Conservation (phyloP, 2,329 filamentous ascomycete species). For the Hysterium pulicare region DNA sequence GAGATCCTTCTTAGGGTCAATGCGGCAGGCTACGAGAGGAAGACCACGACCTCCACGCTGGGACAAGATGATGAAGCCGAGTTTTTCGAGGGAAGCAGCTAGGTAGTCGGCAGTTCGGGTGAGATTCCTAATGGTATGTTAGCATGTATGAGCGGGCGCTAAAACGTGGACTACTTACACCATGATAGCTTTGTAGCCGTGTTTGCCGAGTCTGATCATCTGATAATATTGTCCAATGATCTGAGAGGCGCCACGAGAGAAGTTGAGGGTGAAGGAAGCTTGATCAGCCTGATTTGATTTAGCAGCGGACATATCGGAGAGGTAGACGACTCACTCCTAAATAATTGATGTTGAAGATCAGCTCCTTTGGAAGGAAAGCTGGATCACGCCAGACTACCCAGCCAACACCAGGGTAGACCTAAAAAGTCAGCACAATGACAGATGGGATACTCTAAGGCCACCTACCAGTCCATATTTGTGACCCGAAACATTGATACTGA, state of each 20-base stretch:
- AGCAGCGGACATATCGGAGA: too few species aligned
- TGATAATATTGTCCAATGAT: conserved; percentile 98
- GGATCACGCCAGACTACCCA: conserved; percentile 88
- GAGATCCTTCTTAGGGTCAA: conserved; percentile 56
- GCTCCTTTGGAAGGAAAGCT: conserved; percentile 80
- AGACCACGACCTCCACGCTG: conserved; percentile 73
- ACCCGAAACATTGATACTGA: conserved; percentile 90
- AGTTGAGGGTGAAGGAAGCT: conserved; percentile 94
- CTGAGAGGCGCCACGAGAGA: conserved; percentile 91
- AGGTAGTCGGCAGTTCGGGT: conserved; percentile 89
- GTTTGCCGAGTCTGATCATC: conserved; percentile 89
- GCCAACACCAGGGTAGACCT: conserved; percentile 83
- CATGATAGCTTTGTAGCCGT: conserved; percentile 91
- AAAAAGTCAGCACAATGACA: conserved; percentile 21
- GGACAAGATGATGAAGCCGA: conserved; percentile 88
- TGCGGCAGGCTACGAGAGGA: conserved; percentile 84
- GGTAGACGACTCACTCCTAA: conserved; percentile 60
- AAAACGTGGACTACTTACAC: conserved; percentile 30
- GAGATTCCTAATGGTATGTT: conserved; percentile 58
- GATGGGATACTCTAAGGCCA: background rate
- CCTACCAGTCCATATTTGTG: conserved; percentile 71
- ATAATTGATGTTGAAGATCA: conserved; percentile 99
- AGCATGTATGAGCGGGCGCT: background rate
- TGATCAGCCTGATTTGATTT: conserved; percentile 59
- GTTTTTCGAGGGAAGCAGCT: conserved; percentile 63